Evolutionary conservation across 148 eudicot genomes (phyloP), one percentile per base, ranked within the genome.

Genomic region (Chenopodium formosanum): DNA sequence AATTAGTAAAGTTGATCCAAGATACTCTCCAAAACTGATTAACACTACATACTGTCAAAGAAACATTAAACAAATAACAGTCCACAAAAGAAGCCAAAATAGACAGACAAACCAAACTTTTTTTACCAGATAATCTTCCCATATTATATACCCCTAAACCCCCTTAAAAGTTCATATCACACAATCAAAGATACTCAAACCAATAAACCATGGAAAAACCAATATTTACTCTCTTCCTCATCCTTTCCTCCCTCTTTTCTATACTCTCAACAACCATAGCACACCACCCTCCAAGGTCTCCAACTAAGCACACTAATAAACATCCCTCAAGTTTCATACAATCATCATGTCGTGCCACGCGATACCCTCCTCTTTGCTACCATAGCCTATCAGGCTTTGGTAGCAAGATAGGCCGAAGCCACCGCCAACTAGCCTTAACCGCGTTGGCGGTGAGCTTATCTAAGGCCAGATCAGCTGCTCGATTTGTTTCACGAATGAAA

Each of bases 351-450:
- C 80, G 58, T 27, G 86, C 87, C 79, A 95, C 97, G 17, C 86
- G 20, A 23, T 92, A 93, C 88, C 94, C 94, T 0, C 19, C 81
- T 4, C 88, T 92, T 0, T 95, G 98, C 79, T 78, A 90, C 83
- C 86, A 80, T 13, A 32, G 82, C 81, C 93, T 95, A 64, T 87
- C 92, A 5, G 40, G n/a, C 58, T 90, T 83, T 46, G 87, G 91
- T 31, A 62, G 17, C 34, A 75, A 76, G 9, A 87, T 95, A 79
- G 85, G 85, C 27, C 83, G 65, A 20, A 90, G 85, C 82, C 80
- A 86, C 37, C 89, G 78, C 1, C 87, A 78, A 50, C 86, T 95
- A 0, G 91, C 92, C 10, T 77, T 85, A 46, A 87, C 91, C 4
- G 93, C 96, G 58, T 31, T 95, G 27, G 77, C 88, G 4, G 89